These are phyloP conservation scores for Annulohypoxylon stygium DNA, from an alignment of 495 filamentous ascomycete species.

Conservation along the genomic window DNA sequence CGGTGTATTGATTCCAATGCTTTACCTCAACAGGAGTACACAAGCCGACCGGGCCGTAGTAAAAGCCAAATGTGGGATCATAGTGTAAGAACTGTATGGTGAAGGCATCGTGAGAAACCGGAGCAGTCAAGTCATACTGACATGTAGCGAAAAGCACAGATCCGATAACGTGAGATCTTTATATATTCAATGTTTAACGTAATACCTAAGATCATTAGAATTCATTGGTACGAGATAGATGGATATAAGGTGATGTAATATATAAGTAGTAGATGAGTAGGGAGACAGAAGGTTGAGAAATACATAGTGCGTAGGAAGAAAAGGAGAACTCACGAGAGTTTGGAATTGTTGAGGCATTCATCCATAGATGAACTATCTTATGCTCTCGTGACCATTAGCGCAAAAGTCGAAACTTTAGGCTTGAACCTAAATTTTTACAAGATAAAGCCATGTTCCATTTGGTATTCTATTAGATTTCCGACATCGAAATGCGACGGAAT, in stretches of 20 bases:
- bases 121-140: background rate
- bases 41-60: slow-evolving; percentile 10
- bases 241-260: background rate
- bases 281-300: too few relatives aligned
- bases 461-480: too few relatives aligned
- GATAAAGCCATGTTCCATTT: background rate
- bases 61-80: slow-evolving; percentile 39
- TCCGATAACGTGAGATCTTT: background rate
- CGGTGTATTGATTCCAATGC: slow-evolving; percentile 17
- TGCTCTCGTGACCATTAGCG: background rate
- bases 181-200: background rate
- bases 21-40: slow-evolving; percentile 1
- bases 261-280: background rate
- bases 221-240: background rate
- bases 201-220: background rate
- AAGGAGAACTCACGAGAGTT: background rate
- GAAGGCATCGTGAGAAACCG: background rate
- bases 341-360: background rate
- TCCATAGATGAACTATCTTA: background rate
- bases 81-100: background rate
- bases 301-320: background rate
- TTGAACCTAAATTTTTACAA: slow-evolving; percentile 14
- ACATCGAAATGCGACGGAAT: background rate
- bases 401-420: slow-evolving; percentile 5
- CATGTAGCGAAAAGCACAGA: background rate